Evolutionary conservation across 306 rosid species (phyloP), one percentile per base, ranked within the genome.

Genomic region (Medicago truncatula): DNA sequence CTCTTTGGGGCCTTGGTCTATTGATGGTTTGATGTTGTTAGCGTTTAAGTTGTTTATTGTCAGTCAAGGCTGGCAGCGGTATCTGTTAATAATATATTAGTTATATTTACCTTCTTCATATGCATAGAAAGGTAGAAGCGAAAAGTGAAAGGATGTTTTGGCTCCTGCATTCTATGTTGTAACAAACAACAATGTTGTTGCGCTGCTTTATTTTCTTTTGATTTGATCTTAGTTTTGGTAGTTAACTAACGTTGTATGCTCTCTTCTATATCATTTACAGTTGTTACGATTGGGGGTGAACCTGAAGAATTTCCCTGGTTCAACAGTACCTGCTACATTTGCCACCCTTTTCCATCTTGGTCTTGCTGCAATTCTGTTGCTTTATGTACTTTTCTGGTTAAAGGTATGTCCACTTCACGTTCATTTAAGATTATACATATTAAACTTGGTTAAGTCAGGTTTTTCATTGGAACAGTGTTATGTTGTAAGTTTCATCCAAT

Each of bases 361-460:
- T 74, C 80, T 96, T 77, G 98, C 83, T 25, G 93, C 96, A 69
- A 91, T 96, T 73, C 87, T 96, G 66, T 74, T 92, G 72, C 96
- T 96, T 43, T 92, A 90, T 80, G 84, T 72, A 21, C 89, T 96
- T 68, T 96, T 96, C 88, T 96, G 99, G 99, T 80, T 92, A 85
- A 90, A 96, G 99, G 99, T 96, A 89, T 72, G 83, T 70, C 58
- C 67, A 56, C 78, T 66, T 9, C 20, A 23, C 18, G 5, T 21
- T 53, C 15, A 54, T 36, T 4, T 36, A 38, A 71, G 36, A 38
- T 31, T 53, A 12, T 53, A 11, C 41, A 46, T 11, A 49, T 81
- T 77, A 66, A 69, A 34, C 76, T 39, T 63, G 69, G 46, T 80
- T 68, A 46, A 3, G 54, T 60, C 59, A 67, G 28, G 56, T 36